Base-by-base conservation (phyloP, 2,329 filamentous ascomycete species). In the Sclerotinia glacialis region DNA sequence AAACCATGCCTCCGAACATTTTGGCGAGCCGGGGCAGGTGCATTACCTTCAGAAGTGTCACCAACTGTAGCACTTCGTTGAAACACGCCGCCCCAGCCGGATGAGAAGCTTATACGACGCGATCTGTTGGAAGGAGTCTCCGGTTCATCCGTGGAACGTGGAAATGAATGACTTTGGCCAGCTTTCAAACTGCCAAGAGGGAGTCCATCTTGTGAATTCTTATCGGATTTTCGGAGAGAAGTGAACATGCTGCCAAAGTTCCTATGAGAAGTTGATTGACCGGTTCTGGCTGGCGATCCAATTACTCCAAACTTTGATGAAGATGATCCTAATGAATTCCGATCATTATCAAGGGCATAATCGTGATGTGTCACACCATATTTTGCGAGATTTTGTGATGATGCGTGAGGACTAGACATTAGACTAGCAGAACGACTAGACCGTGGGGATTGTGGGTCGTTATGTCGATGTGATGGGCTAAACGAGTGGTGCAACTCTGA, bases 131-230 rank as follows among this genome's bases (percentile, higher is more conserved):
- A 81, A 76, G 78, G 78, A 69, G 74, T 79, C 74, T 83, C 89
- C 23, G 76, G 77, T 16, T 87, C 86, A 28, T 85, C 90, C 68
- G 78, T 78, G 68, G 83, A 83, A 23, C 85, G 81, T 7, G 91
- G 91, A 71, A 95, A 86, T 0, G 91, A 94, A 74, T 92, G 90
- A 72, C 90, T 93, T 75, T 94, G 90, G 0, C 85, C 84, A 40
- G 85, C 79, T 74, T 91, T 91, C 18, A 93, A 79, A 26, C 84
- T 87, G 0, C 91, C 91, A 9, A 93, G 78, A 1, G 84, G 81
- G 7, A 88, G 88, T 0, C 88, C 87, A 40, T 86, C 83, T 40
- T 85, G 59, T 40, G 50, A 18, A 40, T 34, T 84, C 11, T 85
- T 83, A 8, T 83, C 74, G 0, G 82, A 82, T 77, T 92, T 92